Conservation (phyloP, 2,329 filamentous ascomycete species). For the Fonsecaea pedrosoi region DNA sequence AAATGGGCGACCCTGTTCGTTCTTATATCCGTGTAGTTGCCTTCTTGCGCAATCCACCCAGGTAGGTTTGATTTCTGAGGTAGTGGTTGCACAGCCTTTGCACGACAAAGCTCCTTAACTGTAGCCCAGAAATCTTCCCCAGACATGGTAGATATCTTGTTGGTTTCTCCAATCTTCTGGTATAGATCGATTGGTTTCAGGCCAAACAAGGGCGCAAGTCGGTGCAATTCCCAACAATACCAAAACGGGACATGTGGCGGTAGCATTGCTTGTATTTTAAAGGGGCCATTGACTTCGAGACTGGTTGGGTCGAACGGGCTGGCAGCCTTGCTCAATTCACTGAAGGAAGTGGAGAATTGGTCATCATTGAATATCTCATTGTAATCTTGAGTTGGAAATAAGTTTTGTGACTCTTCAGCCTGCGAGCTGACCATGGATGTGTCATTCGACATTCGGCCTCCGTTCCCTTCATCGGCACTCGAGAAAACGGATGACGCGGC, state of each 20-base stretch:
- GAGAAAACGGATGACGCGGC: constrained; percentile 29
- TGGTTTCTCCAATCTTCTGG: constrained; percentile 5
- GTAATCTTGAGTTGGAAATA: constrained; percentile 34
- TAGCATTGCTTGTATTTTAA: constrained; percentile 40
- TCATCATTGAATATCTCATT: constrained; percentile 28
- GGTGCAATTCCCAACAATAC: constrained; percentile 31
- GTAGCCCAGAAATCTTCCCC: constrained; percentile 18
- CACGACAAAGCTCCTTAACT: constrained; percentile 13
- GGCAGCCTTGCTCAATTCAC: constrained; percentile 7
- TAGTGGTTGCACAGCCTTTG: constrained; percentile 6
- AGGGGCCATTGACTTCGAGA: constrained; percentile 47
- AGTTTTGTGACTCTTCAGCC: constrained; percentile 24
- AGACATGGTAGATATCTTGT: neutral
- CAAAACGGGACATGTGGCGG: constrained; percentile 25
- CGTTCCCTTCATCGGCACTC: constrained; percentile 5
- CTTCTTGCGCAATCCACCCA: constrained; percentile 10
- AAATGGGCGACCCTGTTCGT: constrained; percentile 48
- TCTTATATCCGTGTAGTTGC: constrained; percentile 22
- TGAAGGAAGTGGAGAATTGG: constrained; percentile 25
- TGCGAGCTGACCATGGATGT: constrained; percentile 25
- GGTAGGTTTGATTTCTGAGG: constrained; percentile 20
- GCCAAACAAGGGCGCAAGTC: constrained; percentile 16
- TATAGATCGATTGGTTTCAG: constrained; percentile 22
- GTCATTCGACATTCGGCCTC: constrained; percentile 11
- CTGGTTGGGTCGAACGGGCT: constrained; percentile 25